phyloP scores from a whole-genome alignment of 2,329 filamentous ascomycete genomes.

The Pestalotiopsis sp. region DNA sequence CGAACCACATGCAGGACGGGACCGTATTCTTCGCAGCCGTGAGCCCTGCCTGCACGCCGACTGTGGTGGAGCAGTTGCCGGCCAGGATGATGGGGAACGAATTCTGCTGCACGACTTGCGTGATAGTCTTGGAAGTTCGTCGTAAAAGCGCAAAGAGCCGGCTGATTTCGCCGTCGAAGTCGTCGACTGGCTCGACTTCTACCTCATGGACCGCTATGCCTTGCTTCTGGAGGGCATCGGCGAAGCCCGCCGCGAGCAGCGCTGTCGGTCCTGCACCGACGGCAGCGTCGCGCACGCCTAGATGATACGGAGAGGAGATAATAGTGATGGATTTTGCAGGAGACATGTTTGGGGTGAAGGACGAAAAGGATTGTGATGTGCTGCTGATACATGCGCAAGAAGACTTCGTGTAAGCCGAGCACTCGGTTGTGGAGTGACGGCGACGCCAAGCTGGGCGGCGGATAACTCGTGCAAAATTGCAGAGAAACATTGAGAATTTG shows the following conservation, averaged over 20 bases:
- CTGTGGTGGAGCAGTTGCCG: constrained; percentile 40
- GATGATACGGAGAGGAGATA: constrained; percentile 42
- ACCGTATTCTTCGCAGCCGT: constrained; percentile 2
- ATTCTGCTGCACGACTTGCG: constrained; percentile 22
- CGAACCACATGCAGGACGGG: constrained; percentile 40
- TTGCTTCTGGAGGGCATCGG: constrained; percentile 10
- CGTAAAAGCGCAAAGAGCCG: constrained; percentile 41
- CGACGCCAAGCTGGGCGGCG: neutral
- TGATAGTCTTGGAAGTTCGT: constrained; percentile 35
- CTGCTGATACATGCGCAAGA: neutral
- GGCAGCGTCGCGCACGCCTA: constrained; percentile 36
- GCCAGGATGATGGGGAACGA: constrained; percentile 42
- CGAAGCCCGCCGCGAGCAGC: constrained; percentile 32
- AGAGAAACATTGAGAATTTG: neutral
- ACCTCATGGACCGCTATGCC: constrained; percentile 27
- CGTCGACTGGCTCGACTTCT: constrained; percentile 33
- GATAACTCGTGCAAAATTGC: neutral
- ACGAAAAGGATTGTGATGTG: neutral
- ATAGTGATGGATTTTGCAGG: constrained; percentile 29
- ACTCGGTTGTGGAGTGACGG: neutral
- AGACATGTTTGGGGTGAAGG: neutral
- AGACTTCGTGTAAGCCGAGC: neutral
- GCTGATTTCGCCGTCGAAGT: constrained; percentile 42
- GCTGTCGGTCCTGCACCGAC: constrained; percentile 39
- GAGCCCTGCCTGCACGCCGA: constrained; percentile 38